Conservation (phyloP, 805 yeast genomes). For the Cyberlindnera mississippiensis region DNA sequence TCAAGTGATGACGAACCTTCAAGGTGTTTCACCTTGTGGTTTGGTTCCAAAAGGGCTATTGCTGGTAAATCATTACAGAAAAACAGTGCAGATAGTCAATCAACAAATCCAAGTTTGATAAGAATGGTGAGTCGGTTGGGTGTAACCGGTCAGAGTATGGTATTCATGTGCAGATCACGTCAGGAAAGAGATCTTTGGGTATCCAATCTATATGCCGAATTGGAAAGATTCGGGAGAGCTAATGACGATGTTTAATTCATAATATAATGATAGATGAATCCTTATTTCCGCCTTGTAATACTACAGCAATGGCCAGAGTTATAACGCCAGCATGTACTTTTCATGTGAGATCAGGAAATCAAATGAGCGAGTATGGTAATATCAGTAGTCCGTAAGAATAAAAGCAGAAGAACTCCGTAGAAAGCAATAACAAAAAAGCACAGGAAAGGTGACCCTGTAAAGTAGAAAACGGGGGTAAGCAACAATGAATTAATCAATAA, state of each 20-base stretch:
- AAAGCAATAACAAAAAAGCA: background rate
- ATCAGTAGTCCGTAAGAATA: background rate
- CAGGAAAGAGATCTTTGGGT: conserved; percentile 88
- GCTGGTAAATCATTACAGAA: conserved; percentile 19
- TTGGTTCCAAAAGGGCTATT: conserved; percentile 57
- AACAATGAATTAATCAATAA: conserved; percentile 11
- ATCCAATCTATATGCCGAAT: conserved; percentile 30
- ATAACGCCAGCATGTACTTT: too few relatives aligned
- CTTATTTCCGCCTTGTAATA: too few relatives aligned
- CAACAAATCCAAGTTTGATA: conserved; percentile 40
- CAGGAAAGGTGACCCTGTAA: too few relatives aligned
- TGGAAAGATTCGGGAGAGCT: conserved; percentile 30
- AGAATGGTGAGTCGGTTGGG: conserved; percentile 54
- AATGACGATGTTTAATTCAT: conserved; percentile 5
- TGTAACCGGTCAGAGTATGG: conserved; percentile 60
- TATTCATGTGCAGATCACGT: conserved; percentile 77
- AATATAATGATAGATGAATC: background rate
- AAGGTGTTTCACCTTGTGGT: conserved; percentile 83
- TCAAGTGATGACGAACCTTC: conserved; percentile 73
- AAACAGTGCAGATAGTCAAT: conserved; percentile 5
- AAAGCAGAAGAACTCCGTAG: background rate
- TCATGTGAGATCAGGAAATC: too few relatives aligned
- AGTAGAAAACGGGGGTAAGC: too few relatives aligned
- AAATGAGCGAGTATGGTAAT: too few relatives aligned
- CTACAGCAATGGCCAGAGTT: too few relatives aligned